These are phyloP conservation scores for Pythium dissotocum DNA, from an alignment of 352 stramenopile genomes.

Conservation along the genomic window DNA sequence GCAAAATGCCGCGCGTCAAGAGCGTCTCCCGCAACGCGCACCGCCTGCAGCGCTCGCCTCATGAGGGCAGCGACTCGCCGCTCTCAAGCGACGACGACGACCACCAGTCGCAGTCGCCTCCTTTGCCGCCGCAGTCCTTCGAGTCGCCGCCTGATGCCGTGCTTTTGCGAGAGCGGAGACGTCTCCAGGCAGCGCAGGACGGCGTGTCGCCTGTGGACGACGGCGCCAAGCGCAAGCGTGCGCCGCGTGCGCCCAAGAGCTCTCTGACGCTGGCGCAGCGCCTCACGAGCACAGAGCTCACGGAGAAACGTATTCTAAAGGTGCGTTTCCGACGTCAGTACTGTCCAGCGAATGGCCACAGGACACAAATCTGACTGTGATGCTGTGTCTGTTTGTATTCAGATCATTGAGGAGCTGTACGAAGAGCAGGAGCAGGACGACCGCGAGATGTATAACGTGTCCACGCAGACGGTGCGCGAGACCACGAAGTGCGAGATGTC, in stretches of 20 bases:
- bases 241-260: slow-evolving; percentile 38
- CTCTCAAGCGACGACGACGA: slow-evolving; percentile 11
- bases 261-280: slow-evolving; percentile 44
- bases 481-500: slow-evolving; percentile 67
- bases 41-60: slow-evolving; percentile 14
- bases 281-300: slow-evolving; percentile 34
- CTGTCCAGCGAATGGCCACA: too few species aligned
- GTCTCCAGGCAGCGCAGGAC: not conserved
- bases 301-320: slow-evolving; percentile 41
- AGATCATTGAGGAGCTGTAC: slow-evolving; percentile 61
- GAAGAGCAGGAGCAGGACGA: slow-evolving; percentile 78
- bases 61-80: slow-evolving; percentile 9
- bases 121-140: not conserved
- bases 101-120: too few species aligned
- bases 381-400: not conserved
- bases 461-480: slow-evolving; percentile 56
- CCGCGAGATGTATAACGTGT: slow-evolving; percentile 76
- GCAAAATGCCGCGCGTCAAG: slow-evolving; percentile 20
- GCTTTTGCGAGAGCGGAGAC: slow-evolving; percentile 19
- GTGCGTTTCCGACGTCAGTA: slow-evolving; percentile 6
- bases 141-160: slow-evolving; percentile 25
- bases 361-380: not conserved
- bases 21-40: slow-evolving; percentile 16
- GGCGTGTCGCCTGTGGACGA: slow-evolving; percentile 21
- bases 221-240: slow-evolving; percentile 22